Evolutionary conservation across 306 rosid genomes (phyloP), one percentile per base, ranked within the genome.

Genomic region (Acacia melanoxylon): DNA sequence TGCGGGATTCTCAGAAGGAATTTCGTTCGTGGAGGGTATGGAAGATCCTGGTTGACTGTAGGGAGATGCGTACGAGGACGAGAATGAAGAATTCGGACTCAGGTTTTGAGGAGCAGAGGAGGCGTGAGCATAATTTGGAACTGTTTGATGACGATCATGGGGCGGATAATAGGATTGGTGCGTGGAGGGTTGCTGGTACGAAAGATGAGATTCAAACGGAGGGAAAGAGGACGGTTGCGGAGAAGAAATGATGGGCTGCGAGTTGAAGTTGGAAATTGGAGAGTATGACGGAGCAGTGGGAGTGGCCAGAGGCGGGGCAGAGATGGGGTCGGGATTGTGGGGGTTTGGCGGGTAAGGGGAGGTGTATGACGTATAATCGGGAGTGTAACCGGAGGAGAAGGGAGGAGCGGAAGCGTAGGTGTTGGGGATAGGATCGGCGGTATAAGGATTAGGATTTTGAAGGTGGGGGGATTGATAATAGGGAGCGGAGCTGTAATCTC

Each of bases 341-440:
- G 89, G 37, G 83, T 84, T 87, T 0, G 88, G 77, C 66, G 88
- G 84, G 81, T 77, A 88, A 66, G 72, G 31, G 4, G 85, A 48
- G 77, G 90, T 35, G 69, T 89, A 88, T 16, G 58, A 16, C 0
- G 58, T 51, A 51, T 51, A 20, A 54, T 54, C 61, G 35, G 29
- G 24, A 10, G 87, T 46, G 83, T 83, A 83, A 76, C 89, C 93
- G 51, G 90, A 8, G 63, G 87, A 51, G 82, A 86, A 91, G 1
- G 93, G 95, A 14, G 95, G 93, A 0, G 95, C 93, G 1, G 93
- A 91, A 41, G 95, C 95, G 87, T 76, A 85, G 42, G 86, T 75
- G 78, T 70, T 87, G 1, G 78, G 92, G 69, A 76, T 70, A 27
- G 27, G 87, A 81, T 91, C 93, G 68, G 89, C 3, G 77, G 82